phyloP scores from a whole-genome alignment of 331 rosid genomes.

The Saraca asoca region DNA sequence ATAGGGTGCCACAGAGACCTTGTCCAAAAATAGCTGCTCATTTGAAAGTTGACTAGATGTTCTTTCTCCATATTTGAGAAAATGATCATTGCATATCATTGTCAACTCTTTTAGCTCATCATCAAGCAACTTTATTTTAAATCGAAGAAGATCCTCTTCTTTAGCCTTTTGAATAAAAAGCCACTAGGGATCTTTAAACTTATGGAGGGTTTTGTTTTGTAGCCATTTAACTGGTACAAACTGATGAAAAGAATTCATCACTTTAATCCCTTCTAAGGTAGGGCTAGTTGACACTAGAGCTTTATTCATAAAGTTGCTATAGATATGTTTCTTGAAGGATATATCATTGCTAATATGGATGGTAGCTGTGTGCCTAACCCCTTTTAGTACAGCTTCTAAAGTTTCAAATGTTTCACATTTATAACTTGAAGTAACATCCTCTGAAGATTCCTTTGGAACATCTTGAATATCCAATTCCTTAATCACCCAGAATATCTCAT shows the following conservation, averaged over 20 bases:
- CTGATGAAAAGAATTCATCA: slow-evolving; percentile 42
- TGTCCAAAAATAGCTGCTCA: no score
- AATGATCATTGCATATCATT: no score
- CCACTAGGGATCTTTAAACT: slow-evolving; percentile 53
- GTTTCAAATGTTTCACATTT: no score
- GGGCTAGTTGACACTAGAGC: slow-evolving; percentile 50
- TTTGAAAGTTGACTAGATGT: slow-evolving; percentile 41
- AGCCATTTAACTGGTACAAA: slow-evolving; percentile 49
- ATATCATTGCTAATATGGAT: slow-evolving; percentile 44
- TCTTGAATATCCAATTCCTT: slow-evolving; percentile 43
- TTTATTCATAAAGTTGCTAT: slow-evolving; percentile 40
- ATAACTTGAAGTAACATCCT: slow-evolving; percentile 41
- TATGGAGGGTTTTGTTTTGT: slow-evolving; percentile 42
- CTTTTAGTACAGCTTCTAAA: slow-evolving; percentile 48
- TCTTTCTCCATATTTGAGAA: slow-evolving; percentile 35
- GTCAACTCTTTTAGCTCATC: no score
- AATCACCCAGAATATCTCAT: slow-evolving; percentile 50
- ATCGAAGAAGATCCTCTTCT: no score
- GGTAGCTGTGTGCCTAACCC: slow-evolving; percentile 57
- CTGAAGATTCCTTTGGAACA: slow-evolving; percentile 43
- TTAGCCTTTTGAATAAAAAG: no score
- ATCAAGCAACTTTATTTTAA: no score
- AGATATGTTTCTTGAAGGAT: slow-evolving; percentile 43
- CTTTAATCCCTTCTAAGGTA: slow-evolving; percentile 37
- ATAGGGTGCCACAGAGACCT: no score